These are phyloP conservation scores for Cyathus striatus DNA, from an alignment of 768 basidiomycete species.

Conservation along the genomic window DNA sequence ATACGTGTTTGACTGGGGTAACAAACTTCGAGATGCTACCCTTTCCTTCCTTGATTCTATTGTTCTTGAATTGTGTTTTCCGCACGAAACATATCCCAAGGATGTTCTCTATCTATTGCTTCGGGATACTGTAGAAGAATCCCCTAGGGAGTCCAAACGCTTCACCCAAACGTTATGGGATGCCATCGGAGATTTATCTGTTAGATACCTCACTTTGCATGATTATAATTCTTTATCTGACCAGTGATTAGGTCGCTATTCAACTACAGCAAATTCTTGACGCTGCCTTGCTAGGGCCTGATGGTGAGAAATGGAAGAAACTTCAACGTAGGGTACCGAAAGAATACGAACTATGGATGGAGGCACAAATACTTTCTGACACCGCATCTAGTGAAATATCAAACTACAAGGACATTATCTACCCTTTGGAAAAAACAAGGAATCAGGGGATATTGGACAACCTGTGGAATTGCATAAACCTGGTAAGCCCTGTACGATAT, in stretches of 20 bases:
- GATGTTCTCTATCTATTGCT: constrained; percentile 62
- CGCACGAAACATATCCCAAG: constrained; percentile 61
- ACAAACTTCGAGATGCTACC: constrained; percentile 53
- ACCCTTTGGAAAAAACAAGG: constrained; percentile 54
- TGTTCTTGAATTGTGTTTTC: constrained; percentile 78
- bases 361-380: constrained; percentile 61
- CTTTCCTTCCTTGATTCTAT: constrained; percentile 81
- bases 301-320: constrained; percentile 48
- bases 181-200: constrained; percentile 77
- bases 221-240: neutral
- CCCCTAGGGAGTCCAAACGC: constrained; percentile 65
- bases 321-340: constrained; percentile 50
- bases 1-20: constrained; percentile 59
- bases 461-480: constrained; percentile 62
- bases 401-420: constrained; percentile 51
- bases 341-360: constrained; percentile 60
- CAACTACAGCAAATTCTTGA: constrained; percentile 65
- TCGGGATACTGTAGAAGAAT: constrained; percentile 67
- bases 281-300: constrained; percentile 50
- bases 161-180: constrained; percentile 82
- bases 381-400: constrained; percentile 46
- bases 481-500: constrained; percentile 41
- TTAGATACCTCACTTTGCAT: constrained; percentile 20
- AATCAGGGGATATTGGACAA: constrained; percentile 43
- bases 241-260: constrained; percentile 46